Evolutionary conservation across 768 basidiomycete genomes (phyloP).

Genomic region (Boletus barrowsii): DNA sequence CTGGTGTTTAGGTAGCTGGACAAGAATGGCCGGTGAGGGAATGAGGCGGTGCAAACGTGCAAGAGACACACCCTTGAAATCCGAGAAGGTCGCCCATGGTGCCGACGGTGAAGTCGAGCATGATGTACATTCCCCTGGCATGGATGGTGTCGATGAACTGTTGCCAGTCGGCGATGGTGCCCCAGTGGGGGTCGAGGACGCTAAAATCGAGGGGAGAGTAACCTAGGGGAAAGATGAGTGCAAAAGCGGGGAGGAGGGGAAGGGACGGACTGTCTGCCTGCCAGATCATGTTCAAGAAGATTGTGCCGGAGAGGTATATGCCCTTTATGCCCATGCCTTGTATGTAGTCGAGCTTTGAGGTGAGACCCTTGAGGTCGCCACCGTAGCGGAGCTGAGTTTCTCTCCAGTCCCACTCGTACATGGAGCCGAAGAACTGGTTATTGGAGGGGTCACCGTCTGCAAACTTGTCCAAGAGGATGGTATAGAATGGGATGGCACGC

Average conservation of each 20-base stretch:
- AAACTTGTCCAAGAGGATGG: slow-evolving; percentile 87
- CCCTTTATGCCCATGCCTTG: slow-evolving; percentile 82
- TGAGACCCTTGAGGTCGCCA: slow-evolving; percentile 82
- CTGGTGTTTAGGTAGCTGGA: slow-evolving; percentile 67
- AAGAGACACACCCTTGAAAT: slow-evolving; percentile 64
- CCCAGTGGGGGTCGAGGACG: slow-evolving; percentile 91
- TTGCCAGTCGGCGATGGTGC: slow-evolving; percentile 78
- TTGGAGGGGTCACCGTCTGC: slow-evolving; percentile 91
- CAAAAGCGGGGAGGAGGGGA: not conserved
- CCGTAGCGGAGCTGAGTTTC: slow-evolving; percentile 90
- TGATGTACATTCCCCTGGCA: slow-evolving; percentile 82
- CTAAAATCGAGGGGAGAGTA: slow-evolving; percentile 93
- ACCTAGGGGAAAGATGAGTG: slow-evolving; percentile 37
- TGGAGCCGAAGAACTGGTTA: slow-evolving; percentile 82
- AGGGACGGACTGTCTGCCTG: slow-evolving; percentile 82
- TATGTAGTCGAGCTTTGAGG: slow-evolving; percentile 77
- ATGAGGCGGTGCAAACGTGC: slow-evolving; percentile 1
- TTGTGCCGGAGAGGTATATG: slow-evolving; percentile 91
- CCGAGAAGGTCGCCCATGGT: slow-evolving; percentile 89
- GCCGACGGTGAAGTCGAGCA: slow-evolving; percentile 92
- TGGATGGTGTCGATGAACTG: slow-evolving; percentile 74
- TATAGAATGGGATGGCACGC: slow-evolving; percentile 78
- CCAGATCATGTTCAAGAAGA: slow-evolving; percentile 96
- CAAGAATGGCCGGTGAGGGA: slow-evolving; percentile 12
- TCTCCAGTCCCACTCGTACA: slow-evolving; percentile 79